Percentiles rank a stretch among this genome's conserved stretches.
Evolutionary conservation across 2,329 filamentous ascomycete species (phyloP).

Genomic region (Saccharata proteae): DNA sequence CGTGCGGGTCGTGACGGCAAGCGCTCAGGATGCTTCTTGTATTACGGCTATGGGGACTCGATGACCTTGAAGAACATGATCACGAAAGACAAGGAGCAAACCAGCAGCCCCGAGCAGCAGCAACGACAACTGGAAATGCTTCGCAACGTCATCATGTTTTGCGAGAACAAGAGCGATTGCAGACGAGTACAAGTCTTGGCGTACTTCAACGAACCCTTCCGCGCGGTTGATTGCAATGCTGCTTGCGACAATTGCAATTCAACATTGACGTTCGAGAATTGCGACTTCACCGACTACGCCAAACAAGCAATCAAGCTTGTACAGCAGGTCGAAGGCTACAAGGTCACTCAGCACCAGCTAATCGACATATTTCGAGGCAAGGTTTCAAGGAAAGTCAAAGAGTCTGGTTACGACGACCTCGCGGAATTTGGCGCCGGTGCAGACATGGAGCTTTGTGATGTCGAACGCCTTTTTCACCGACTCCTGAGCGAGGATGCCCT

Average conservation of each 20-base stretch:
- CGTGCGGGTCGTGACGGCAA: constrained; percentile 86
- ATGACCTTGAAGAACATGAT: constrained; percentile 69
- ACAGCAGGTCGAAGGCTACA: constrained; percentile 40
- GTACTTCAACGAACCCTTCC: constrained; percentile 89
- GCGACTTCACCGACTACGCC: constrained; percentile 69
- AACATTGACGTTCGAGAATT: constrained; percentile 54
- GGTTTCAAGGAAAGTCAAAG: constrained; percentile 46
- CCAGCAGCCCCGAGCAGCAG: constrained; percentile 67
- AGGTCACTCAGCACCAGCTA: constrained; percentile 66
- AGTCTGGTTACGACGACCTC: constrained; percentile 32
- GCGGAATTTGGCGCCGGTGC: constrained; percentile 57
- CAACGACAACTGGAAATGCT: constrained; percentile 77
- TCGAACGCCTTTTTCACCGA: constrained; percentile 72
- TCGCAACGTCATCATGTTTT: constrained; percentile 71
- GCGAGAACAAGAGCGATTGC: constrained; percentile 80
- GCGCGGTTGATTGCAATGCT: constrained; percentile 55
- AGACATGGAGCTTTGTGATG: constrained; percentile 58
- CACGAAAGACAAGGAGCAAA: constrained; percentile 36
- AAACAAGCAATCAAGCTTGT: constrained; percentile 59
- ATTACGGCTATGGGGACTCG: constrained; percentile 71
- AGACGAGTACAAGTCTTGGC: constrained; percentile 74
- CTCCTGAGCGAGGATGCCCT: constrained; percentile 65
- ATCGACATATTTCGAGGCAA: constrained; percentile 73
- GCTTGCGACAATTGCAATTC: constrained; percentile 85
- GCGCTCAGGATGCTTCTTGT: constrained; percentile 79